Percentiles rank a stretch among this genome's conserved stretches.
Evolutionary conservation across 202 grass and related monocot species (phyloP).

Genomic region (Musa balbisiana): DNA sequence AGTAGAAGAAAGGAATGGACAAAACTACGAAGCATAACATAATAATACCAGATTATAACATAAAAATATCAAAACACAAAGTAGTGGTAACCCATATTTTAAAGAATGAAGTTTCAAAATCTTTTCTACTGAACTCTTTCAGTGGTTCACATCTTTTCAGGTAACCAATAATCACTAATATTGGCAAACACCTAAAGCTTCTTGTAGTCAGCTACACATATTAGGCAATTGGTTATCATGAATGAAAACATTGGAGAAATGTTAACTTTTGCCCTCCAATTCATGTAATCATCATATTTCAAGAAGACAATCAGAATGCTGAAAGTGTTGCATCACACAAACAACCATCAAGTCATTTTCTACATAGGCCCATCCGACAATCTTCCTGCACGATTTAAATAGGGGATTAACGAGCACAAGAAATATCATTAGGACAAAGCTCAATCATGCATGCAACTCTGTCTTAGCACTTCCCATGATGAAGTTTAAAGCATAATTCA

Average conservation of each 20-base stretch:
- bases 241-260: not conserved
- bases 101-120: not conserved
- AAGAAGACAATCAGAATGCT: slow-evolving; percentile 4
- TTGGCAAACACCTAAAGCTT: not conserved
- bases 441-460: not conserved
- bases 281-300: not conserved
- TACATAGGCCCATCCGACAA: not conserved
- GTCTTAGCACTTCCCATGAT: not conserved
- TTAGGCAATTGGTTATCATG: not conserved
- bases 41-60: no score
- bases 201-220: not conserved
- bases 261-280: not conserved
- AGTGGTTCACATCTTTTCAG: not conserved
- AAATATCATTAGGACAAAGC: not conserved
- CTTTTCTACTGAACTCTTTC: not conserved
- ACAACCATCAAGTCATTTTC: not conserved
- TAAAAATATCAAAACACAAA: not conserved
- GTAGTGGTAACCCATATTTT: not conserved
- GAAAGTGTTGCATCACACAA: not conserved
- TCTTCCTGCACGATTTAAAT: not conserved
- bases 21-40: no score
- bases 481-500: not conserved
- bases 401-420: not conserved
- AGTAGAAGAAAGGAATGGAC: no score
- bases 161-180: not conserved